A percentile compares a stretch with the other conserved stretches of the same genome.
phyloP scores from a whole-genome alignment of 805 yeast species.

The Candida tibetensis region DNA sequence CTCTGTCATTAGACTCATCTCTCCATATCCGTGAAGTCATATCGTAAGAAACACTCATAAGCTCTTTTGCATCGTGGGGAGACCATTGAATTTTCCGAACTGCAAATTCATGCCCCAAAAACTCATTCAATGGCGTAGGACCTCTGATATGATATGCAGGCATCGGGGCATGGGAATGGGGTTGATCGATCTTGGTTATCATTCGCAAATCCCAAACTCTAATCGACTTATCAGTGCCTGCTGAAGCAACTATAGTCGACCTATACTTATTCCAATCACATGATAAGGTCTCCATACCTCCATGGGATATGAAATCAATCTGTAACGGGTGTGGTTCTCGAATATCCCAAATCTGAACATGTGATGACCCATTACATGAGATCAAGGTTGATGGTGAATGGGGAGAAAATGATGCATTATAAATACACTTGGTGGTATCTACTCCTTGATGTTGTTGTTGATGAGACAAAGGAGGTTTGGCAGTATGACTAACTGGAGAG shows the following conservation, averaged over 20 bases:
- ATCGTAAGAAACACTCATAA: slow-evolving; percentile 82
- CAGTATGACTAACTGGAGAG: slow-evolving; percentile 23
- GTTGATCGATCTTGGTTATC: slow-evolving; percentile 43
- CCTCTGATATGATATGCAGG: slow-evolving; percentile 47
- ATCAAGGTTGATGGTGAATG: slow-evolving; percentile 70
- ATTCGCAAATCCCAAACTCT: slow-evolving; percentile 87
- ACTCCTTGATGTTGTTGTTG: slow-evolving; percentile 30
- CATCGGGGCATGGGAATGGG: slow-evolving; percentile 33
- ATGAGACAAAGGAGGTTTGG: slow-evolving; percentile 30
- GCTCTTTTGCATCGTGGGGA: slow-evolving; percentile 72
- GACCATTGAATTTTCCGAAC: slow-evolving; percentile 83
- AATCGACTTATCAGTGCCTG: slow-evolving; percentile 86
- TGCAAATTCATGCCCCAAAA: slow-evolving; percentile 87
- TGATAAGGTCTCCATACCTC: slow-evolving; percentile 74
- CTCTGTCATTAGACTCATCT: slow-evolving; percentile 62
- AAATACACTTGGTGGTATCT: slow-evolving; percentile 59
- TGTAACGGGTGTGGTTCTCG: slow-evolving; percentile 63
- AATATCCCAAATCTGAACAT: slow-evolving; percentile 77
- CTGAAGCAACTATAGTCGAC: slow-evolving; percentile 75
- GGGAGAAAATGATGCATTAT: slow-evolving; percentile 79
- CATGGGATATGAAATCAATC: slow-evolving; percentile 65
- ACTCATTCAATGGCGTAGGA: slow-evolving; percentile 70
- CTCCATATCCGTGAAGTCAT: slow-evolving; percentile 90
- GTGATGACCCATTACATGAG: slow-evolving; percentile 72
- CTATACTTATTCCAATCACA: slow-evolving; percentile 92